Percentiles rank a stretch among this genome's conserved stretches.
These are phyloP conservation scores for Myriosclerotinia scirpicola DNA, from an alignment of 2,329 filamentous ascomycete genomes.

Conservation along the genomic window DNA sequence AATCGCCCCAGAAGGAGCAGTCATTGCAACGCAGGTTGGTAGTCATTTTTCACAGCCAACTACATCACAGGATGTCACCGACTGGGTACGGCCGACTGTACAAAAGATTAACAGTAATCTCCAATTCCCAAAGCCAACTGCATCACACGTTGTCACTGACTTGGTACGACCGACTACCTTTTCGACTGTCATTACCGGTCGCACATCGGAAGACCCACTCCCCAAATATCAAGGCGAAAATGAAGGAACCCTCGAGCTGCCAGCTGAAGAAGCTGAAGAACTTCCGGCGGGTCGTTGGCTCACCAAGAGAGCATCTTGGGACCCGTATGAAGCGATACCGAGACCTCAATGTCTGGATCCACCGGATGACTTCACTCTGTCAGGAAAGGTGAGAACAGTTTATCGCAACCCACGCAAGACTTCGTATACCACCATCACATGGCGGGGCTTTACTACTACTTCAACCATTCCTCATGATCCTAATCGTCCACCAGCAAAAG, in stretches of 20 bases:
- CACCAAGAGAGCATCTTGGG: neutral
- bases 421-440: neutral
- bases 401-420: slow-evolving; percentile 3
- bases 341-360: slow-evolving; percentile 1
- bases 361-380: neutral
- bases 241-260: neutral
- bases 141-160: neutral
- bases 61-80: too few relatives aligned
- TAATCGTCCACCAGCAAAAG: slow-evolving; percentile 1
- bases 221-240: neutral
- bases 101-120: neutral
- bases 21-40: neutral
- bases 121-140: neutral
- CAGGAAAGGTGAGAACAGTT: neutral
- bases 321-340: neutral
- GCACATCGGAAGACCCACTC: neutral
- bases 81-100: neutral
- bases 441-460: neutral
- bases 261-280: neutral
- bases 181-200: neutral
- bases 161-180: neutral
- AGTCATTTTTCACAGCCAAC: neutral
- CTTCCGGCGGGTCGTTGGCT: slow-evolving; percentile 13
- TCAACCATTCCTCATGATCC: slow-evolving; percentile 2
- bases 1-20: too few relatives aligned